Evolutionary conservation across 2,329 filamentous ascomycete species (phyloP), one percentile per base, ranked within the genome.

Genomic region (Xylaria sp.): DNA sequence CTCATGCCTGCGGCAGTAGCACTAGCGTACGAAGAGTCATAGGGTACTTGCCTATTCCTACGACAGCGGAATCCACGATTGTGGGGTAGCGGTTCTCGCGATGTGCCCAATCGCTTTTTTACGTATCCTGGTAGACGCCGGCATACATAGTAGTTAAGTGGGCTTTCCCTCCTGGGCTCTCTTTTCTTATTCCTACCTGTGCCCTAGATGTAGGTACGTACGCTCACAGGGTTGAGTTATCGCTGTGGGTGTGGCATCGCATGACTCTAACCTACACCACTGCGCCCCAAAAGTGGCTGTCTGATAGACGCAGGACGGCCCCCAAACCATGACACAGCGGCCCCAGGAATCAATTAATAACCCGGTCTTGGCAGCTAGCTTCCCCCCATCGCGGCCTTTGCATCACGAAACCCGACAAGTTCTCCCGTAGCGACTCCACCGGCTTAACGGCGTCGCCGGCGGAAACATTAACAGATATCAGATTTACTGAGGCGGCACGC

Each of bases 41-140:
- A 38, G 20, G 16, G 21, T 42, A 44, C 37, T n/a, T n/a, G n/a
- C n/a, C n/a, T n/a, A n/a, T 34, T 43, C 37, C 38, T 21, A 40
- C 39, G 48, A 43, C 39, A 45, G 18, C 44, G 40, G 26, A 29
- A 45, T 40, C 34, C 29, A 51, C n/a, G 43, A 53, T 44, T 53
- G 52, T 60, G 58, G 52, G 52, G 52, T 50, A 29, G 51, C 22
- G 50, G 47, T 7, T 56, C 62, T 72, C 70, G 69, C 64, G 65
- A 65, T 60, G 60, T 41, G 29, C 57, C 69, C 69, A 72, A 72
- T 71, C 67, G 66, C 57, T 59, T 63, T 42, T 54, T 52, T 62
- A n/a, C n/a, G n/a, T n/a, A n/a, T n/a, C n/a, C n/a, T n/a, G n/a
- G n/a, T 64, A 56, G 63, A 49, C 49, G 52, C 45, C 42, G n/a